A percentile compares a stretch with the other conserved stretches of the same genome.
phyloP scores from a whole-genome alignment of 495 filamentous ascomycete genomes.

The Lasiosphaeria hispida region DNA sequence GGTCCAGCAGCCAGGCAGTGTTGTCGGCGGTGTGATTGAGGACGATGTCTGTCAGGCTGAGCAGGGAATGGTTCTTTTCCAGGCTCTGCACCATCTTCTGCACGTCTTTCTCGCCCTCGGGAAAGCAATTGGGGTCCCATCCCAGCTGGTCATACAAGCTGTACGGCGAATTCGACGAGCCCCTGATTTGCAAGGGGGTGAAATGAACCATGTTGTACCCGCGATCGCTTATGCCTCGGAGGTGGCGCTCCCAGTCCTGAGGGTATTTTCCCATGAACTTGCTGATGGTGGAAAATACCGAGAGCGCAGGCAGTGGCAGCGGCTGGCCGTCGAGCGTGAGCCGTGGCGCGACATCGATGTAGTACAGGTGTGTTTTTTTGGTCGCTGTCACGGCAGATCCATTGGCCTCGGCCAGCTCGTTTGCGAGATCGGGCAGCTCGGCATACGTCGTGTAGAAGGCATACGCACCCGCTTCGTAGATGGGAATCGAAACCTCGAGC shows the following conservation, averaged over 20 bases:
- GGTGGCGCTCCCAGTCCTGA: constrained; percentile 80
- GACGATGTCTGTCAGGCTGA: constrained; percentile 93
- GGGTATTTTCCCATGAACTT: constrained; percentile 97
- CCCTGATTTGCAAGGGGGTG: constrained; percentile 86
- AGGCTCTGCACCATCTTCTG: constrained; percentile 72
- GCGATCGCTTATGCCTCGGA: constrained; percentile 78
- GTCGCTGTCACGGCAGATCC: constrained; percentile 36
- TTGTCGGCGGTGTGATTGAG: constrained; percentile 98
- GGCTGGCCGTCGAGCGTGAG: constrained; percentile 66
- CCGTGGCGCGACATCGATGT: constrained; percentile 89
- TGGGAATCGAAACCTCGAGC: constrained; percentile 82
- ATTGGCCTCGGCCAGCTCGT: constrained; percentile 45
- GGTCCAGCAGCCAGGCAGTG: constrained; percentile 88
- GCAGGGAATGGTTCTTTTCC: constrained; percentile 77
- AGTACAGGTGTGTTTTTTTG: constrained; percentile 71
- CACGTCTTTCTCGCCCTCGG: constrained; percentile 83
- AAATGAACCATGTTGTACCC: constrained; percentile 99
- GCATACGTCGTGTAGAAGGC: constrained; percentile 94
- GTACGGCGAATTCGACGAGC: constrained; percentile 92
- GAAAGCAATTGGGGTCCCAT: constrained; percentile 82
- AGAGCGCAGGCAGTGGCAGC: constrained; percentile 80
- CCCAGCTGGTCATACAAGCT: constrained; percentile 88
- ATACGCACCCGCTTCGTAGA: constrained; percentile 83
- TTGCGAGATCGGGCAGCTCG: constrained; percentile 75
- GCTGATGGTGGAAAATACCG: constrained; percentile 90